These are phyloP conservation scores for Capniomyces stellatus DNA, from an alignment of 371 early-diverging fungal species.

Conservation along the genomic window DNA sequence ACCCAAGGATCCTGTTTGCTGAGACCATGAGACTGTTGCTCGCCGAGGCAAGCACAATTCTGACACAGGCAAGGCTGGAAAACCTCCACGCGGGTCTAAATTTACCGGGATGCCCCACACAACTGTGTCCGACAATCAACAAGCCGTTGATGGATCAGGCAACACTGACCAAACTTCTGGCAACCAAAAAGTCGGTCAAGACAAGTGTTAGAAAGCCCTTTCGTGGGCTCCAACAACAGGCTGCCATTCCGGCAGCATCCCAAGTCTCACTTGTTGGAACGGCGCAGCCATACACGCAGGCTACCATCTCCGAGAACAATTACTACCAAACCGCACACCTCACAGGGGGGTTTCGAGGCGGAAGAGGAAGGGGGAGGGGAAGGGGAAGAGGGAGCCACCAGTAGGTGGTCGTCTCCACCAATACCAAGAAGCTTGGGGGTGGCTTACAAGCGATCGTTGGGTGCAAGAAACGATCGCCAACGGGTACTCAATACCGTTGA, in stretches of 20 bases:
- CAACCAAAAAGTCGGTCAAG: neutral
- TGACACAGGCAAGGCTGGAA: neutral
- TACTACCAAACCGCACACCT: no score
- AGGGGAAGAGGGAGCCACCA: neutral
- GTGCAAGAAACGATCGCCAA: neutral
- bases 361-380: neutral
- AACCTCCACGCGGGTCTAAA: neutral
- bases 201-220: neutral
- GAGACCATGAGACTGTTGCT: neutral
- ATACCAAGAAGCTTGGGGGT: neutral
- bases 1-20: neutral
- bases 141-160: neutral
- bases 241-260: neutral
- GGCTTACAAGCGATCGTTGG: neutral
- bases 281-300: neutral
- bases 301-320: no score
- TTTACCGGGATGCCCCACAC: neutral
- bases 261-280: neutral
- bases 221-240: neutral
- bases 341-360: neutral
- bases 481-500: constrained; percentile 1
- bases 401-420: neutral
- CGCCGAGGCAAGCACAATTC: neutral
- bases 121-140: neutral
- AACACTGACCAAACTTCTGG: neutral